Percentiles rank a stretch among this genome's conserved stretches.
These are phyloP conservation scores for Zalerion maritima DNA, from an alignment of 495 filamentous ascomycete genomes.

Conservation along the genomic window DNA sequence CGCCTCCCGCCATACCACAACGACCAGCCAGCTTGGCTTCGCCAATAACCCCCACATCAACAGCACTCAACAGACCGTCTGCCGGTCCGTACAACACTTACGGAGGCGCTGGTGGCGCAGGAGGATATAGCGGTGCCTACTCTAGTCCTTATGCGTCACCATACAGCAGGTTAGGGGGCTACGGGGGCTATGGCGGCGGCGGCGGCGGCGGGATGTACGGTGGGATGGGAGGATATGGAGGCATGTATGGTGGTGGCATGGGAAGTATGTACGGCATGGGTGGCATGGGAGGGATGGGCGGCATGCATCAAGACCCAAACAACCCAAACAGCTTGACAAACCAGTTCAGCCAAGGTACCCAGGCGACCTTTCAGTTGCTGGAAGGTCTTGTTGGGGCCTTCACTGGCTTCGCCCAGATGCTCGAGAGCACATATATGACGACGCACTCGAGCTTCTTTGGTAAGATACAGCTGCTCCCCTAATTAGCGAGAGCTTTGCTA, in stretches of 20 bases:
- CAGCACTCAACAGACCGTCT: slow-evolving; percentile 48
- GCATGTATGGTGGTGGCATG: slow-evolving; percentile 39
- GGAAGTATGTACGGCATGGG: slow-evolving; percentile 28
- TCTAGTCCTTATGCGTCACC: slow-evolving; percentile 31
- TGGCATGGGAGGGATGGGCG: slow-evolving; percentile 47
- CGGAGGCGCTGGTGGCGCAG: slow-evolving; percentile 38
- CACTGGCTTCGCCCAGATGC: slow-evolving; percentile 96
- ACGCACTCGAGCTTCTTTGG: slow-evolving; percentile 98
- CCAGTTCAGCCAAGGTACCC: slow-evolving; percentile 79
- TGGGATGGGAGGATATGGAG: slow-evolving; percentile 39
- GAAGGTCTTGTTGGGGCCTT: slow-evolving; percentile 98
- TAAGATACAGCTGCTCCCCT: slow-evolving; percentile 30
- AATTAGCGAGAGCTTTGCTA: slow-evolving; percentile 2
- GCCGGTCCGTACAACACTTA: slow-evolving; percentile 46
- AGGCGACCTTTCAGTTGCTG: slow-evolving; percentile 97
- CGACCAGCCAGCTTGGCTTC: slow-evolving; percentile 62
- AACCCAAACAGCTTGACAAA: slow-evolving; percentile 87
- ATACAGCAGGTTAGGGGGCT: slow-evolving; percentile 19
- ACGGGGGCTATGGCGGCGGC: slow-evolving; percentile 25
- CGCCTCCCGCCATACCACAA: slow-evolving; percentile 62
- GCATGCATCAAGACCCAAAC: slow-evolving; percentile 57
- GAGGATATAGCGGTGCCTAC: slow-evolving; percentile 29
- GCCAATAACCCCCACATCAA: slow-evolving; percentile 69
- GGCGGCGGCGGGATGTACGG: slow-evolving; percentile 45
- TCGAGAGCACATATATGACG: slow-evolving; percentile 99